Evolutionary conservation across 1,284 basidiomycete genomes (phyloP), one percentile per base, ranked within the genome.

Genomic region (Ceratobasidium papillatum): DNA sequence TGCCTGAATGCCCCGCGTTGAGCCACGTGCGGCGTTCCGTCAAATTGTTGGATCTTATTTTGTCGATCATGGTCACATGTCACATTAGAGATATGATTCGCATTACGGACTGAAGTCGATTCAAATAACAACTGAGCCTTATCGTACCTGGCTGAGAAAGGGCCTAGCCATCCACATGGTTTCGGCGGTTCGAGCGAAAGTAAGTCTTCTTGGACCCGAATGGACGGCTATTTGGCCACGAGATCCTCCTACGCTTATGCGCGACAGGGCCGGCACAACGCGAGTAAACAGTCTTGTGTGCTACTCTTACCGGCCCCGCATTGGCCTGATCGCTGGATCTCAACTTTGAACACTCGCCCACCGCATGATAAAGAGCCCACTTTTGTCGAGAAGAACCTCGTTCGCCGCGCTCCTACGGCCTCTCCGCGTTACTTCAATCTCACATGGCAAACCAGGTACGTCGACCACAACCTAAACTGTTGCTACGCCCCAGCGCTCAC

Each of bases 61-160:
- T 69, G 65, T 69, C 65, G 51, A 69, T 56, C 65, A 47, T 17
- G 19, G 45, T 47, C 45, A 47, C 45, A 69, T 69, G 65, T 69
- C 65, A 69, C 65, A 69, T 47, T 47, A 47, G 45, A 47, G 45
- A 47, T 69, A 51, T 58, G 65, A 69, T 51, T 36, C 32, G 36
- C 51, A 69, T 69, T 58, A 69, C 52, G 36, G 52, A 56, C 52
- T 43, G 30, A 47, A 41, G n/a, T 25, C 34, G 62, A 49, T 64
- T 66, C 49, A 66, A 58, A 69, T 69, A 61, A 30, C 52, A 58
- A 69, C 65, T 69, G 65, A 58, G 65, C 27, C 65, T 69, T 69
- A 69, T 69, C 65, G 65, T 69, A 54, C 65, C 65, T 69, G 65
- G 52, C 65, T 69, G 65, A 66, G 63, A 69, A 69, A 69, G 65